These are phyloP conservation scores for Fusarium robinianum DNA, from an alignment of 2,329 filamentous ascomycete species.

Conservation along the genomic window DNA sequence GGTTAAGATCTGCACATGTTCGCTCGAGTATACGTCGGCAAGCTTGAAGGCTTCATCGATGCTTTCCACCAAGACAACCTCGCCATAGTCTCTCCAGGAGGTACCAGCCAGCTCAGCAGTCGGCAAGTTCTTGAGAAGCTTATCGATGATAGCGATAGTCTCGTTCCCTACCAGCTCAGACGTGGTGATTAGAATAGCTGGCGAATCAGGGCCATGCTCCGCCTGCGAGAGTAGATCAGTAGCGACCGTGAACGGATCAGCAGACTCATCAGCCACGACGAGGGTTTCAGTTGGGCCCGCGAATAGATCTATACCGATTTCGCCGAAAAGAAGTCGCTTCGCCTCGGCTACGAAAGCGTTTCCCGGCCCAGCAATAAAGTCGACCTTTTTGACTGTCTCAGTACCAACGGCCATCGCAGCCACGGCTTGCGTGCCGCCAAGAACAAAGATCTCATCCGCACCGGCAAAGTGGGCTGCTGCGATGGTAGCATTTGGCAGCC, in stretches of 20 bases:
- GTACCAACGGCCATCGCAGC: slow-evolving; percentile 23
- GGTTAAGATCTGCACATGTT: slow-evolving; percentile 20
- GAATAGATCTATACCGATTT: slow-evolving; percentile 19
- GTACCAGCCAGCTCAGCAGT: slow-evolving; percentile 10
- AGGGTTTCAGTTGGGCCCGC: slow-evolving; percentile 17
- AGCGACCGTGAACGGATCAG: slow-evolving; percentile 14
- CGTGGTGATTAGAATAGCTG: slow-evolving; percentile 10
- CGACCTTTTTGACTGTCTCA: slow-evolving; percentile 19
- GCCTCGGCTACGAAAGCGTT: slow-evolving; percentile 25
- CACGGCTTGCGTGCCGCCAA: slow-evolving; percentile 17
- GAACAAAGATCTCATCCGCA: slow-evolving; percentile 17
- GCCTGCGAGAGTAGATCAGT: slow-evolving; percentile 12
- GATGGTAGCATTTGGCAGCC: slow-evolving; percentile 19
- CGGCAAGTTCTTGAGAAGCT: slow-evolving; percentile 10
- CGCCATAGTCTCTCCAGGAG: slow-evolving; percentile 16
- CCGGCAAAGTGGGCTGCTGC: slow-evolving; percentile 19
- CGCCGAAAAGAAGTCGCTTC: slow-evolving; percentile 19
- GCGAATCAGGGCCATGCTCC: slow-evolving; percentile 6
- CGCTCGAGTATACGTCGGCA: slow-evolving; percentile 16
- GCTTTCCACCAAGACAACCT: slow-evolving; percentile 12
- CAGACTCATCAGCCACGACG: slow-evolving; percentile 17
- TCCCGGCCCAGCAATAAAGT: slow-evolving; percentile 23
- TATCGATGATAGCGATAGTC: slow-evolving; percentile 1
- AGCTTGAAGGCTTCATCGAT: slow-evolving; percentile 16
- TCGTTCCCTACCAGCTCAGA: slow-evolving; percentile 8